Conservation (phyloP, 495 filamentous ascomycete species). For the Clohesyomyces aquaticus region DNA sequence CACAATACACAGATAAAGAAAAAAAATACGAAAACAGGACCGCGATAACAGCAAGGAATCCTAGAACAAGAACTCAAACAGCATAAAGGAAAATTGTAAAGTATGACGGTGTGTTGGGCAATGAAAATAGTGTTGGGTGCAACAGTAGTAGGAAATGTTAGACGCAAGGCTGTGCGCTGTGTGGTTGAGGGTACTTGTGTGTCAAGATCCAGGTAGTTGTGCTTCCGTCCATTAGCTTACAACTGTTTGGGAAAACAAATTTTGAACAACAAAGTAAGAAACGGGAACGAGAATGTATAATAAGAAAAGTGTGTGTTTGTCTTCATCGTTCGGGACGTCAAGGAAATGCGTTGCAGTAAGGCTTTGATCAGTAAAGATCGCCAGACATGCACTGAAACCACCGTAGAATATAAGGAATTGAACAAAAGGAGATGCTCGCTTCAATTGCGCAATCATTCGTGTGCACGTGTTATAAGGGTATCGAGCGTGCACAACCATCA, state of each 20-base stretch:
- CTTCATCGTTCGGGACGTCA: conserved; percentile 2
- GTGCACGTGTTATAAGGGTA: conserved; percentile 30
- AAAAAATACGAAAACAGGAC: no score
- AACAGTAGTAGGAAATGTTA: background rate
- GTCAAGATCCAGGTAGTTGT: background rate
- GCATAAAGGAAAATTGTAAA: no score
- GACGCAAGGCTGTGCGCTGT: conserved; percentile 17
- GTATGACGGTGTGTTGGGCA: no score
- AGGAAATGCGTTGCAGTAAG: conserved; percentile 11
- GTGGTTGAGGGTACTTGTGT: conserved; percentile 13
- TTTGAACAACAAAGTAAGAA: conserved; percentile 16
- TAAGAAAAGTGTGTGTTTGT: conserved; percentile 21
- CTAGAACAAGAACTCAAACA: no score
- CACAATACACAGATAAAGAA: no score
- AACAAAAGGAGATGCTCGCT: conserved; percentile 12
- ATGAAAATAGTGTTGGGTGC: conserved; percentile 5
- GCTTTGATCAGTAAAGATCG: background rate
- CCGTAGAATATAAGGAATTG: background rate
- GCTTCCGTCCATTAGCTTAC: conserved; percentile 20
- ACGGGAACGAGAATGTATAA: conserved; percentile 6
- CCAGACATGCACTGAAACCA: background rate
- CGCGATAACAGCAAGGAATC: no score
- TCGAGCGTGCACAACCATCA: conserved; percentile 19
- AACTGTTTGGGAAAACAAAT: no score
- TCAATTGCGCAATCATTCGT: conserved; percentile 16